Evolutionary conservation across 139 green algal genomes (phyloP).

Genomic region (Asterochloris erici): DNA sequence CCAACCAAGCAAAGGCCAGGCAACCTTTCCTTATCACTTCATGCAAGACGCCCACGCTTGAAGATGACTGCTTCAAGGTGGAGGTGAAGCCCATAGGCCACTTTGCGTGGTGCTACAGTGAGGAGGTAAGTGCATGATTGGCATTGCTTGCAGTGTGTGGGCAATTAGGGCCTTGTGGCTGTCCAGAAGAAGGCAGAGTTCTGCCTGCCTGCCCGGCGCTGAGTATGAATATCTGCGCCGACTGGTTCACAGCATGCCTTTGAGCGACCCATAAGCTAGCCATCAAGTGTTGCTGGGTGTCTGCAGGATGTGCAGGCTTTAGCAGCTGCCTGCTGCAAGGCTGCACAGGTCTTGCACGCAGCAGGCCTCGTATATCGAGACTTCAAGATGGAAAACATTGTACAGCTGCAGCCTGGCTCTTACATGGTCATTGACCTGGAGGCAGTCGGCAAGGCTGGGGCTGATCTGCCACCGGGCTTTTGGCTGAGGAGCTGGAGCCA

Average conservation of each 20-base stretch:
- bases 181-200: not conserved
- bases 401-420: not conserved
- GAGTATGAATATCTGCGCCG: not conserved
- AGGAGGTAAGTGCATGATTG: not conserved
- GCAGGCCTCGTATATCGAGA: conserved; percentile 4
- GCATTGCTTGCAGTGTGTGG: not conserved
- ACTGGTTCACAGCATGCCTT: not conserved
- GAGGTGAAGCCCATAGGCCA: not conserved
- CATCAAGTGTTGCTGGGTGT: not conserved
- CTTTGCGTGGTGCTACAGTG: not conserved
- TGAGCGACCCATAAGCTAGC: not conserved
- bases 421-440: conserved; percentile 16
- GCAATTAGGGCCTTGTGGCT: not conserved
- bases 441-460: not conserved
- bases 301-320: conserved; percentile 6
- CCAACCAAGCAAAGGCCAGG: not conserved
- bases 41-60: too few relatives aligned
- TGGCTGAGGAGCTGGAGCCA: not conserved
- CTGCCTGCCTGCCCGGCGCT: not conserved
- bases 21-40: too few relatives aligned
- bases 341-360: conserved; percentile 3
- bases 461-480: not conserved
- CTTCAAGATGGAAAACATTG: conserved; percentile 1
- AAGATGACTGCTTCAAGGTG: not conserved
- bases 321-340: conserved; percentile 2